Percentiles rank a stretch among this genome's conserved stretches.
Conservation (phyloP, 108 stramenopile genomes). For the Phaeodactylum tricornutum region DNA sequence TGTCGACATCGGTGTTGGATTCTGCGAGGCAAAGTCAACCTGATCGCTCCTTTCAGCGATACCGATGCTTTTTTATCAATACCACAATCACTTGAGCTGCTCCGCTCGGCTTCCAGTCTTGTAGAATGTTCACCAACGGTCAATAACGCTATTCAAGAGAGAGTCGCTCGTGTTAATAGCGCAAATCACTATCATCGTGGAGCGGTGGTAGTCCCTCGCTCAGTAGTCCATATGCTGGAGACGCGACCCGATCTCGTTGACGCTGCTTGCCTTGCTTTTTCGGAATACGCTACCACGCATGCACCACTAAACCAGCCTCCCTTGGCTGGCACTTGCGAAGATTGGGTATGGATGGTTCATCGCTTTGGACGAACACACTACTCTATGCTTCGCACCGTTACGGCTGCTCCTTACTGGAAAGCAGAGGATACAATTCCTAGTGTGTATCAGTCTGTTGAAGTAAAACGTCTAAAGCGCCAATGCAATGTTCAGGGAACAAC, state of each 20-base stretch:
- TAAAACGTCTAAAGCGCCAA: conserved; percentile 27
- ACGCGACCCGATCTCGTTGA: conserved; percentile 27
- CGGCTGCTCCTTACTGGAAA: conserved; percentile 7
- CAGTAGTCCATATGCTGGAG: conserved; percentile 16
- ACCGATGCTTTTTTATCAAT: background rate
- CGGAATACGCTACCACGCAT: background rate
- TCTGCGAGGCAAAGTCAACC: conserved; percentile 35
- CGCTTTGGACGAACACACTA: conserved; percentile 43
- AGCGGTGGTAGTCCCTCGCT: conserved; percentile 25
- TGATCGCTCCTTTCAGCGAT: conserved; percentile 29
- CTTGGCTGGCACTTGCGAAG: conserved; percentile 17
- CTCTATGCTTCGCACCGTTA: conserved; percentile 32
- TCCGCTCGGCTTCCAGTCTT: background rate
- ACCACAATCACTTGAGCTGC: background rate
- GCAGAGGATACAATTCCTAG: background rate
- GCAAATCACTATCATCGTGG: conserved; percentile 10
- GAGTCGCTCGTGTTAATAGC: conserved; percentile 17
- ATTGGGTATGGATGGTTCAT: conserved; percentile 37
- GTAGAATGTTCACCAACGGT: too few relatives aligned
- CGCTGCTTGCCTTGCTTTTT: conserved; percentile 21
- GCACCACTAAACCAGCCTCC: too few relatives aligned
- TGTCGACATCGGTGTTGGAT: conserved; percentile 56
- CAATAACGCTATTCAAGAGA: conserved; percentile 26
- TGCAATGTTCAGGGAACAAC: conserved; percentile 22
- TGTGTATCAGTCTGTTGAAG: conserved; percentile 18